phyloP scores from a whole-genome alignment of 768 basidiomycete genomes.

The Russula griseocarnosa region DNA sequence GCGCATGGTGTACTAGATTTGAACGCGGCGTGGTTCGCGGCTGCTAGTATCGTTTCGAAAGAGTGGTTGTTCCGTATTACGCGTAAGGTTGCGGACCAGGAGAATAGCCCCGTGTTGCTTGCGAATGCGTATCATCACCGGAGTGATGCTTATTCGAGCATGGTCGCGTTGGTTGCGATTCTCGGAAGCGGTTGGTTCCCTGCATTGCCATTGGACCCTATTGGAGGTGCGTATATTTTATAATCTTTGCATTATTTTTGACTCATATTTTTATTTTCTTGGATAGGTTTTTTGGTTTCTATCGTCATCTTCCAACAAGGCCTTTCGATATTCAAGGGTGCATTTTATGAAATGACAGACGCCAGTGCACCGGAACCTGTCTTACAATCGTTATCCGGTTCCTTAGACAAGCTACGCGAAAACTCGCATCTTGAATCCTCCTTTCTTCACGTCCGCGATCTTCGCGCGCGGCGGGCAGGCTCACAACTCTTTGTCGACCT shows the following conservation, averaged over 20 bases:
- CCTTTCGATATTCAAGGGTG: constrained; percentile 56
- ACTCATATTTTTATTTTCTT: constrained; percentile 6
- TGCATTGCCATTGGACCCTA: constrained; percentile 82
- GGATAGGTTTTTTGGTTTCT: constrained; percentile 79
- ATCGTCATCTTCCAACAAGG: constrained; percentile 82
- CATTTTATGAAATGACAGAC: constrained; percentile 80
- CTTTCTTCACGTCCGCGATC: constrained; percentile 44
- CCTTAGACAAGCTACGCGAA: constrained; percentile 27
- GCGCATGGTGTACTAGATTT: constrained; percentile 66
- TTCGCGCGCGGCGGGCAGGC: constrained; percentile 75
- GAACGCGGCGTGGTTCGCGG: constrained; percentile 97
- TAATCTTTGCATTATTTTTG: neutral
- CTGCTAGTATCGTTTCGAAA: constrained; percentile 71
- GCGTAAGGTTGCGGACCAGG: constrained; percentile 83
- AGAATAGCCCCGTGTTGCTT: constrained; percentile 83
- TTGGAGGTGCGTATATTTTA: constrained; percentile 63
- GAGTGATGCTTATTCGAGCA: constrained; percentile 92
- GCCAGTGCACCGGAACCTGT: constrained; percentile 60
- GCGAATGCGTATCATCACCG: constrained; percentile 98
- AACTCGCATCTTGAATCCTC: neutral
- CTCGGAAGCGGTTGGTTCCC: constrained; percentile 86
- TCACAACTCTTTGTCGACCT: constrained; percentile 83
- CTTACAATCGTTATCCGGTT: constrained; percentile 55
- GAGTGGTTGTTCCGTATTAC: constrained; percentile 93
- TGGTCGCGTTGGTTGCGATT: constrained; percentile 90